Percentiles rank a stretch among this genome's conserved stretches.
Evolutionary conservation across 169 alveolate genomes (phyloP).

Genomic region (Plasmodium gonderi): DNA sequence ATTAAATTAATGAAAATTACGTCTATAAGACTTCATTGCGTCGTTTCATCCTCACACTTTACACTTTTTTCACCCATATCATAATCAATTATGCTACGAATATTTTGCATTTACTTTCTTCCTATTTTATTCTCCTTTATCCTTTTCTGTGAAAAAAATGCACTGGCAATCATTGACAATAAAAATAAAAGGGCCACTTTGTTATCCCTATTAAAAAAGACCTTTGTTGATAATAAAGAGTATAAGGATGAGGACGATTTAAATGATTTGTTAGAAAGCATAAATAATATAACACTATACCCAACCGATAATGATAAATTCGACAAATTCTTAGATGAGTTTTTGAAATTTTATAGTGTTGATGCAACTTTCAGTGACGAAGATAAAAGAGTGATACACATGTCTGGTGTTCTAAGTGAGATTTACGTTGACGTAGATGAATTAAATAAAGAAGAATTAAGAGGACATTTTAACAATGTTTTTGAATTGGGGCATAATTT

Average conservation of each 20-base stretch:
- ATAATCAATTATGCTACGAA: background rate
- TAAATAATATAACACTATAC: conserved; percentile 3
- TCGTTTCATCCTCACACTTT: background rate
- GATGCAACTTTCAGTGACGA: conserved; percentile 12
- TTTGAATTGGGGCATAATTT: conserved; percentile 6
- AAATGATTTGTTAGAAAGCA: conserved; percentile 7
- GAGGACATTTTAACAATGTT: conserved; percentile 8
- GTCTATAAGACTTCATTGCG: background rate
- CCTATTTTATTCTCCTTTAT: conserved; percentile 10
- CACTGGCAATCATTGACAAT: conserved; percentile 5
- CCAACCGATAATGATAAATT: conserved; percentile 27
- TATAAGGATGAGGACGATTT: conserved; percentile 20
- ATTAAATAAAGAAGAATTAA: background rate
- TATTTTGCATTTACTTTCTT: background rate
- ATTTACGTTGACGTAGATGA: conserved; percentile 29
- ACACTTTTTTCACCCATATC: background rate
- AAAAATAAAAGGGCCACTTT: conserved; percentile 32
- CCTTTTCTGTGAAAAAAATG: conserved; percentile 11
- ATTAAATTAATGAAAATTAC: background rate
- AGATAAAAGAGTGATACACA: conserved; percentile 33
- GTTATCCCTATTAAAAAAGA: conserved; percentile 35
- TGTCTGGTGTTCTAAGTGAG: conserved; percentile 31
- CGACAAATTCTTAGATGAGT: conserved; percentile 18
- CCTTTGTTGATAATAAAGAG: conserved; percentile 35
- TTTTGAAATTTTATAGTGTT: conserved; percentile 12